These are phyloP conservation scores for Fomitopsis schrenkii DNA, from an alignment of 1,284 basidiomycete species.

Conservation along the genomic window DNA sequence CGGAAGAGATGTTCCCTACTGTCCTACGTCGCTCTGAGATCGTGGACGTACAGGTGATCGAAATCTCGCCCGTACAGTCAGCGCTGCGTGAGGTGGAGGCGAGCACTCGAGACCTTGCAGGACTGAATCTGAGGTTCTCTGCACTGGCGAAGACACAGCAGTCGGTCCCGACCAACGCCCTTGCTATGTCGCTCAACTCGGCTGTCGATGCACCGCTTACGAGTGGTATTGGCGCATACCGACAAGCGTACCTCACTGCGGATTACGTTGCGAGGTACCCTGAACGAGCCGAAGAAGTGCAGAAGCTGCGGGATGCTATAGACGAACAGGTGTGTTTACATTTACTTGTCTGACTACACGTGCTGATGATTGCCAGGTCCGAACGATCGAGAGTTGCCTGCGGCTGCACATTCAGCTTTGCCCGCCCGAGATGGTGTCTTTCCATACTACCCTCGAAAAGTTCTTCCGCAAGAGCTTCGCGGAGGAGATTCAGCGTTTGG, in stretches of 20 bases:
- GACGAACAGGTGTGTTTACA: conserved; percentile 68
- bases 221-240: conserved; percentile 76
- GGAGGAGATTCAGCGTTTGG: conserved; percentile 78
- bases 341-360: background rate
- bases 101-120: conserved; percentile 73
- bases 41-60: conserved; percentile 66
- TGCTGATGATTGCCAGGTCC: conserved; percentile 43
- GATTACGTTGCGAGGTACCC: conserved; percentile 70
- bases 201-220: conserved; percentile 83
- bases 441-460: conserved; percentile 87
- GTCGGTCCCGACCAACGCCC: conserved; percentile 72
- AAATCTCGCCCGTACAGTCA: conserved; percentile 85
- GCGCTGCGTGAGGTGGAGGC: conserved; percentile 79
- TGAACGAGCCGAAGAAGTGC: conserved; percentile 66
- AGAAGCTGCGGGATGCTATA: conserved; percentile 70
- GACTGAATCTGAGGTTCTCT: conserved; percentile 69
- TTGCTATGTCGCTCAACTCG: conserved; percentile 86
- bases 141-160: conserved; percentile 75
- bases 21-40: conserved; percentile 90
- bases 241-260: conserved; percentile 72
- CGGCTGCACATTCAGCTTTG: conserved; percentile 81
- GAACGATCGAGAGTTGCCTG: conserved; percentile 80
- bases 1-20: conserved; percentile 90
- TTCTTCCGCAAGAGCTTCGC: conserved; percentile 90
- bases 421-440: conserved; percentile 82